These are phyloP conservation scores for Botrytis fabae DNA, from an alignment of 2,329 filamentous ascomycete genomes.

Conservation along the genomic window DNA sequence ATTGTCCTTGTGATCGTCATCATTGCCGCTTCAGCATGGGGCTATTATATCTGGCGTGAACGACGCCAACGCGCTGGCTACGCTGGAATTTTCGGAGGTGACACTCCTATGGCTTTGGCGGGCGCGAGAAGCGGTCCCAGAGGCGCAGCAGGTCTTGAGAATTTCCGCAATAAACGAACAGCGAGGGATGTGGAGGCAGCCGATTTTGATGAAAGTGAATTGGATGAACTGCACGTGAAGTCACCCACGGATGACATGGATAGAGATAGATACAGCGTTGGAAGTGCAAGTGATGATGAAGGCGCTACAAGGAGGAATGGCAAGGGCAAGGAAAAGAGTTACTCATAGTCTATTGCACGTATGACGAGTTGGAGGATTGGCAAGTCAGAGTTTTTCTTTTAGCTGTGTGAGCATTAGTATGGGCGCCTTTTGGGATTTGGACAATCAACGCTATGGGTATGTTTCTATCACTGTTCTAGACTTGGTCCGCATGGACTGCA, in stretches of 20 bases:
- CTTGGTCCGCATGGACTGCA: constrained; percentile 5
- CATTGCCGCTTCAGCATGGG: constrained; percentile 62
- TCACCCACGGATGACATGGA: constrained; percentile 41
- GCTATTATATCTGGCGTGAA: constrained; percentile 63
- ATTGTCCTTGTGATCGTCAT: constrained; percentile 67
- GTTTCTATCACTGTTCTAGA: constrained; percentile 14
- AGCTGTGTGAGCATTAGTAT: constrained; percentile 1
- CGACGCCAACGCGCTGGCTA: constrained; percentile 58
- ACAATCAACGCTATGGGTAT: background rate
- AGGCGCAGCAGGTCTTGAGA: constrained; percentile 46
- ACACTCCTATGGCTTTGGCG: constrained; percentile 37
- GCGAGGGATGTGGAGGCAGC: constrained; percentile 60
- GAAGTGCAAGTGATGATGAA: constrained; percentile 58
- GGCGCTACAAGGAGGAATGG: constrained; percentile 32
- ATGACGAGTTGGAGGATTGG: background rate
- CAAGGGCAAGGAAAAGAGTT: constrained; percentile 26
- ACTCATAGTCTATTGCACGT: constrained; percentile 18
- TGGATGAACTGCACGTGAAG: constrained; percentile 57
- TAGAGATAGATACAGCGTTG: constrained; percentile 56
- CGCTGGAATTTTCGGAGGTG: constrained; percentile 44
- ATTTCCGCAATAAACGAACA: constrained; percentile 49
- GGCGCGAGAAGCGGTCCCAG: constrained; percentile 33
- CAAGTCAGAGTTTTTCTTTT: background rate
- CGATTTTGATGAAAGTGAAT: constrained; percentile 65
- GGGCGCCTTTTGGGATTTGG: constrained; percentile 4